Percentiles rank a stretch among this genome's conserved stretches.
Evolutionary conservation across 78 protist genomes (phyloP).

Genomic region (Capsaspora owczarzaki): DNA sequence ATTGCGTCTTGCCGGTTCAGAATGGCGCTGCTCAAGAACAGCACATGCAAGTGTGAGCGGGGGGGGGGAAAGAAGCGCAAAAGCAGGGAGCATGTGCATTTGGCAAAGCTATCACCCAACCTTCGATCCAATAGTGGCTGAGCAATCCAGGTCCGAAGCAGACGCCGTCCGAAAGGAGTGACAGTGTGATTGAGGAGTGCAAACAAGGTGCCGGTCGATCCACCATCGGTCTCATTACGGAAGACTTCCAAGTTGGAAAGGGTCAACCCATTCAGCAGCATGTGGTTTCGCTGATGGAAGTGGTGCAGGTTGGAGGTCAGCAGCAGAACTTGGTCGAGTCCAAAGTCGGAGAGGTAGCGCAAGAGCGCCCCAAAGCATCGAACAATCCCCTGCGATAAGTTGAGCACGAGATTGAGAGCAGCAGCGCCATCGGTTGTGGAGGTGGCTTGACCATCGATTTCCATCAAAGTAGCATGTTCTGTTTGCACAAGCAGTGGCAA

Average conservation of each 20-base stretch:
- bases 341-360: neutral
- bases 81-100: neutral
- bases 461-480: too few relatives aligned
- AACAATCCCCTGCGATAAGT: neutral
- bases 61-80: neutral
- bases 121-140: neutral
- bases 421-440: too few relatives aligned
- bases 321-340: neutral
- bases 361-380: neutral
- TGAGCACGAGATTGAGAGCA: neutral
- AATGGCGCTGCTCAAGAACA: neutral
- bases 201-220: neutral
- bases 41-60: neutral
- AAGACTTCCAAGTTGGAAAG: constrained; percentile 10
- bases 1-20: constrained; percentile 12
- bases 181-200: constrained; percentile 1
- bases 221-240: neutral
- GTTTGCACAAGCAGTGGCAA: too few relatives aligned
- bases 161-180: constrained; percentile 20
- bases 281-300: neutral
- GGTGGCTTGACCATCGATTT: too few relatives aligned
- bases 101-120: neutral
- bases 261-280: neutral
- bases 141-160: constrained; percentile 10
- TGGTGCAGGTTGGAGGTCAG: neutral